Base-by-base conservation (phyloP, 768 basidiomycete genomes). In the Erythrobasidium yunnanense region DNA sequence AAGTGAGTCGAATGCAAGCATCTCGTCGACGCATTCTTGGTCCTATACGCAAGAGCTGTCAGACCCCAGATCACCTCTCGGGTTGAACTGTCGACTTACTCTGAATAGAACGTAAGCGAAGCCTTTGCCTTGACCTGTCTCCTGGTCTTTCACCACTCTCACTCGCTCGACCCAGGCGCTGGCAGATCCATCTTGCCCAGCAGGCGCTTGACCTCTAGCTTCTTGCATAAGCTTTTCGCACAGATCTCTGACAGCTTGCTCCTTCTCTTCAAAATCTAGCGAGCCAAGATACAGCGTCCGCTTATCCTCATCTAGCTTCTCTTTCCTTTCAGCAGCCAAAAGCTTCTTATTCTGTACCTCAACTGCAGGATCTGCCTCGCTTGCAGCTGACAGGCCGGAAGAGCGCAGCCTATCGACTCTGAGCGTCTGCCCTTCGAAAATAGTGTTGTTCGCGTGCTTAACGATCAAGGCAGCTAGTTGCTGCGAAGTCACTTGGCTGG, bases 71-170 rank as follows among this genome's bases (percentile, higher is more conserved):
- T 42, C 38, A 42, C 38, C n/a, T 42, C 11, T 42, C 38, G 38
- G 11, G 11, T n/a, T 42, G 38, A n/a, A 42, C 11, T 11, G n/a
- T 11, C 38, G 38, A 80, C 86, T 68, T 75, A 93, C 93, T 63
- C 79, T 75, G 69, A 96, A 88, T 71, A 90, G 85, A 20, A 97
- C 84, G 73, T 96, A 95, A 8, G 87, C 90, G 75, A 96, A 92
- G 3, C 92, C 92, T 77, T 93, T 95, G 13, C 92, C 93, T 15
- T 96, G 81, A 70, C 90, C 90, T 0, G 90, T 95, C 66, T 87
- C 89, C 70, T 83, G 84, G 75, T 97, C 93, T 51, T 88, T 81
- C 55, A 95, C 81, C 71, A 95, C 84, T 46, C 93, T 82, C n/a
- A 95, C 90, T 18, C 57, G 56, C 66, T 73, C 67, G 17, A 73